Evolutionary conservation across 768 basidiomycete species (phyloP).

Genomic region (Termitomyces sp.): DNA sequence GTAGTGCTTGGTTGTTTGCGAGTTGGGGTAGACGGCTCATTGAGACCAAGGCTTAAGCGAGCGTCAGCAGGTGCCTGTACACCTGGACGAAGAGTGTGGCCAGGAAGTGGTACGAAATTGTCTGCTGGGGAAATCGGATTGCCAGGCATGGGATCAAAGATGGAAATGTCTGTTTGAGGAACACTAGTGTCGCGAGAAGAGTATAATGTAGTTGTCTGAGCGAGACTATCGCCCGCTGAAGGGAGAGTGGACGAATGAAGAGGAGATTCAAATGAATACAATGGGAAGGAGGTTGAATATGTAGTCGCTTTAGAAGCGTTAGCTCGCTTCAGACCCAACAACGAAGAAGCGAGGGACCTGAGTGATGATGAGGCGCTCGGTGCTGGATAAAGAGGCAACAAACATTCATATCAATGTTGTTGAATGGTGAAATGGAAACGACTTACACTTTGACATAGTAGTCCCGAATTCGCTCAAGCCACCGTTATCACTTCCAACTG

Average conservation of each 20-base stretch:
- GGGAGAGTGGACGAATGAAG: slow-evolving; percentile 18
- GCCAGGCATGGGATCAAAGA: slow-evolving; percentile 25
- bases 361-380: slow-evolving; percentile 69
- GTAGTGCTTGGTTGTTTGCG: slow-evolving; percentile 42
- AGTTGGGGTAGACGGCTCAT: slow-evolving; percentile 34
- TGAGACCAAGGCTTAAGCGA: slow-evolving; percentile 52
- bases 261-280: slow-evolving; percentile 19
- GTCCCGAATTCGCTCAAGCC: slow-evolving; percentile 69
- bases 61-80: slow-evolving; percentile 55
- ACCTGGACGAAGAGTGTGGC: slow-evolving; percentile 51
- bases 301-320: slow-evolving; percentile 19
- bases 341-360: slow-evolving; percentile 67
- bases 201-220: slow-evolving; percentile 36
- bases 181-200: slow-evolving; percentile 27
- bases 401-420: background rate
- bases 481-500: slow-evolving; percentile 22
- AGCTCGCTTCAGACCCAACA: slow-evolving; percentile 62
- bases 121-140: slow-evolving; percentile 13
- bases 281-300: slow-evolving; percentile 8
- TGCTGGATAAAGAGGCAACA: slow-evolving; percentile 27
- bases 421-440: slow-evolving; percentile 1
- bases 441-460: slow-evolving; percentile 52
- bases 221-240: slow-evolving; percentile 29
- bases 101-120: slow-evolving; percentile 47
- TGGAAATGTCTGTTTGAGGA: slow-evolving; percentile 46